Conservation (phyloP, 2,329 filamentous ascomycete species). For the Sodiomyces alkalinus region DNA sequence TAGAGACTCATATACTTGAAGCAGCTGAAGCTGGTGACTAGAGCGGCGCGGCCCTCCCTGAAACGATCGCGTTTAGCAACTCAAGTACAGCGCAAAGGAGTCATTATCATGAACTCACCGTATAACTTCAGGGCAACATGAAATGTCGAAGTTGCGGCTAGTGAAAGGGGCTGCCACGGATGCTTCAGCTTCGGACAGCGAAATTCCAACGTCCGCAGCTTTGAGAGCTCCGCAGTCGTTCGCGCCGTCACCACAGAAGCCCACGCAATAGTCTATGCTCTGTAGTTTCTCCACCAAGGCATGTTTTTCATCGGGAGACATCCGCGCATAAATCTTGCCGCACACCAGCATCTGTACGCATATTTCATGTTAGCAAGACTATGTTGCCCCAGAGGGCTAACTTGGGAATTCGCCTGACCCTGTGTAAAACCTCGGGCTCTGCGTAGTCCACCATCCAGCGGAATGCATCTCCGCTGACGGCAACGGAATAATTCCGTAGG, state of each 20-base stretch:
- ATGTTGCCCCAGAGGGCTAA: too few species aligned
- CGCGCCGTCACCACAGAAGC: constrained; percentile 93
- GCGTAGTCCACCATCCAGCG: constrained; percentile 93
- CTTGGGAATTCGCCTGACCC: constrained; percentile 28
- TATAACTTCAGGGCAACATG: constrained; percentile 86
- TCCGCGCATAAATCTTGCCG: constrained; percentile 89
- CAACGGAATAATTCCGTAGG: constrained; percentile 72
- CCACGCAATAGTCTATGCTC: constrained; percentile 85
- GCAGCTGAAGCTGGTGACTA: constrained; percentile 98
- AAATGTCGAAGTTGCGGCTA: constrained; percentile 88
- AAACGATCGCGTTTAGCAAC: constrained; percentile 10
- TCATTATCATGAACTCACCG: constrained; percentile 29
- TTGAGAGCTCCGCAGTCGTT: constrained; percentile 97
- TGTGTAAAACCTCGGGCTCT: constrained; percentile 59
- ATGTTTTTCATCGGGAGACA: constrained; percentile 98
- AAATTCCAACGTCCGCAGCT: constrained; percentile 93
- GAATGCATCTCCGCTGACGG: constrained; percentile 86
- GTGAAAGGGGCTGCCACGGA: constrained; percentile 98
- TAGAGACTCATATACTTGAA: constrained; percentile 99
- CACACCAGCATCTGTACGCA: constrained; percentile 67
- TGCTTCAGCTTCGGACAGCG: constrained; percentile 90
- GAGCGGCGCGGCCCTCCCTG: constrained; percentile 79
- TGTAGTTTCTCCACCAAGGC: constrained; percentile 95
- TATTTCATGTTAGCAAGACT: background rate
- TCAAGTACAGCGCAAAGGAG: background rate